A percentile compares a stretch with the other conserved stretches of the same genome.
Conservation (phyloP, 2,329 filamentous ascomycete species). For the Aureobasidium sp. region DNA sequence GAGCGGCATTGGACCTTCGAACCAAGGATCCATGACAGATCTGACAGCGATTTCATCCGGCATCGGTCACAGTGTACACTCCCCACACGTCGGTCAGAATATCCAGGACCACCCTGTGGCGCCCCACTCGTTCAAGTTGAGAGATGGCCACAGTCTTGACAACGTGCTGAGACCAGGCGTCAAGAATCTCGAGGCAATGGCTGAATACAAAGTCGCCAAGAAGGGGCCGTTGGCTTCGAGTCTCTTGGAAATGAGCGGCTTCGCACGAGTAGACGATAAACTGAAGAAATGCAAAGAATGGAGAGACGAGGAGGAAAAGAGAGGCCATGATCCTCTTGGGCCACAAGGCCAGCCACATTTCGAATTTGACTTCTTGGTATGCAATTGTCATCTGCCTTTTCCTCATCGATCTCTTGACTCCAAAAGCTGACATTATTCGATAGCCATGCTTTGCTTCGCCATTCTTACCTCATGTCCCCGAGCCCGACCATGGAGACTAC, state of each 20-base stretch:
- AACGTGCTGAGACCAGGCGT: conserved; percentile 33
- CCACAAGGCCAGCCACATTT: conserved; percentile 26
- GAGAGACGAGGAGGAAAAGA: conserved; percentile 35
- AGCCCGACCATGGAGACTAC: conserved; percentile 17
- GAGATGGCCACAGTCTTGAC: conserved; percentile 36
- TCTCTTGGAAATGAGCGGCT: conserved; percentile 47
- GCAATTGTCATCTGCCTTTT: not conserved
- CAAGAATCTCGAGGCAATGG: conserved; percentile 22
- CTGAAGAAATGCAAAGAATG: conserved; percentile 47
- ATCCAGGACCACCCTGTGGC: conserved; percentile 25
- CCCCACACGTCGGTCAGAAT: conserved; percentile 23
- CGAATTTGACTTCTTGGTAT: conserved; percentile 47
- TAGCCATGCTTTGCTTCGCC: conserved; percentile 7
- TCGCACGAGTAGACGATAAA: conserved; percentile 51
- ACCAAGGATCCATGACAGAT: conserved; percentile 15
- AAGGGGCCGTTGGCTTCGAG: conserved; percentile 29
- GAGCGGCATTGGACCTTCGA: conserved; percentile 41
- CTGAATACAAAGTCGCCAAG: conserved; percentile 17
- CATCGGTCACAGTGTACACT: conserved; percentile 29
- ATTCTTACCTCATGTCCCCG: conserved; percentile 19
- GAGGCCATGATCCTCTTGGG: conserved; percentile 22
- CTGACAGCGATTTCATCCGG: conserved; percentile 21
- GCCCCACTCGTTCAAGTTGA: conserved; percentile 25
- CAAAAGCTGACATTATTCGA: not conserved
- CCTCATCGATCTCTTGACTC: not conserved